Evolutionary conservation across 805 yeast species (phyloP).

Genomic region (Starmerella floris): DNA sequence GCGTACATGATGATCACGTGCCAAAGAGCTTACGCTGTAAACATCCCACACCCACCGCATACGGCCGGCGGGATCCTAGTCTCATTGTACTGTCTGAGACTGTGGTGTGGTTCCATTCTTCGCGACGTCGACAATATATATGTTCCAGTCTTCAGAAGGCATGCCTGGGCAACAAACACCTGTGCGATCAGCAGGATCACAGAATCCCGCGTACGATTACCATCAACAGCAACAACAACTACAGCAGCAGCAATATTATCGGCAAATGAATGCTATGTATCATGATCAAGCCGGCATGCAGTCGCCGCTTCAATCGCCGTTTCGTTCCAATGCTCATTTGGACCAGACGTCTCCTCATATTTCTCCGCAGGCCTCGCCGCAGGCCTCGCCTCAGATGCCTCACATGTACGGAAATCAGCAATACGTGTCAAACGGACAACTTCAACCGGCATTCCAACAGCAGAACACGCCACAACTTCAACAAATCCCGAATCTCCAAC

Average conservation of each 20-base stretch:
- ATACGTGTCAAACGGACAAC: not conserved
- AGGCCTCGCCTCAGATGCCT: conserved; percentile 1
- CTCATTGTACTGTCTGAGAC: no score
- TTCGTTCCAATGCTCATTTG: not conserved
- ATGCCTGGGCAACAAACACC: conserved; percentile 9
- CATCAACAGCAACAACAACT: conserved; percentile 15
- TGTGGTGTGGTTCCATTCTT: no score
- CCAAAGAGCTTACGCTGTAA: no score
- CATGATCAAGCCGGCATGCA: conserved; percentile 11
- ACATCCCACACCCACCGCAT: no score
- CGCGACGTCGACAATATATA: no score
- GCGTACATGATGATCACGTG: no score
- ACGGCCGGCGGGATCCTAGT: no score
- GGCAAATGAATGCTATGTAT: conserved; percentile 5
- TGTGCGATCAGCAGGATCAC: conserved; percentile 8
- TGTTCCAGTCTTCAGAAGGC: no score
- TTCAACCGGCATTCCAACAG: not conserved
- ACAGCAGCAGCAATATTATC: conserved; percentile 15
- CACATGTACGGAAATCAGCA: not conserved
- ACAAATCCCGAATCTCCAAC: conserved; percentile 5
- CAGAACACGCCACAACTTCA: conserved; percentile 5
- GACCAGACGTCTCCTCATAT: not conserved
- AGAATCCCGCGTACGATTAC: conserved; percentile 3
- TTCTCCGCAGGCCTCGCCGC: conserved; percentile 4
- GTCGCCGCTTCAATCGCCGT: conserved; percentile 5